Conservation (phyloP, 2,329 filamentous ascomycete genomes). For the Apiospora pterosperma region DNA sequence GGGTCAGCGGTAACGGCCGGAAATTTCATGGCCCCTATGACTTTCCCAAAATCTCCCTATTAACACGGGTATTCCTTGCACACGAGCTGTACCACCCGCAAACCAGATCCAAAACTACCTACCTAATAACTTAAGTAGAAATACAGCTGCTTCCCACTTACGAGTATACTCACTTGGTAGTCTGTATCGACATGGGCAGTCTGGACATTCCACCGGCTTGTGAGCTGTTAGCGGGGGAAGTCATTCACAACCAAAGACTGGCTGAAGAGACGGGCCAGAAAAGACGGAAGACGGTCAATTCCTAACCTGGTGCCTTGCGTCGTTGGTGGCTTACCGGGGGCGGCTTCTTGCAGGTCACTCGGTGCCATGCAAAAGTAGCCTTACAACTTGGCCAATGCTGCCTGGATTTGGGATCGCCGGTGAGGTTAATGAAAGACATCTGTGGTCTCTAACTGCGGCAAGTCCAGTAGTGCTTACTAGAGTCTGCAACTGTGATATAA, state of each 20-base stretch:
- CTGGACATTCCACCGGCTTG: not conserved
- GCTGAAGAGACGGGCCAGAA: not conserved
- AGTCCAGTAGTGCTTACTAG: not conserved
- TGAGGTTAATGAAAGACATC: not conserved
- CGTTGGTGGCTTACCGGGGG: not conserved
- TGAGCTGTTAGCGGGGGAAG: not conserved
- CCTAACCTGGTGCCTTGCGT: not conserved
- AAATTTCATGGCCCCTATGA: constrained; percentile 1
- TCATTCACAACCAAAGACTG: not conserved
- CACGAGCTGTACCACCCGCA: not conserved
- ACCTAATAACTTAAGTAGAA: no score
- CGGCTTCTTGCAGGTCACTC: no score
- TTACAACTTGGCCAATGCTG: not conserved
- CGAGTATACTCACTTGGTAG: not conserved
- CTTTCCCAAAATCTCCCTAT: not conserved
- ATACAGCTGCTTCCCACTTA: no score
- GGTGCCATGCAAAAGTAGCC: not conserved
- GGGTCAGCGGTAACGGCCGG: constrained; percentile 4
- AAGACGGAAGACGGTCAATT: not conserved
- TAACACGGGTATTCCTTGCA: constrained; percentile 2
- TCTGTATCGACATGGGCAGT: not conserved
- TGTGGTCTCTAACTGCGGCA: not conserved
- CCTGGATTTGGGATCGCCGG: not conserved
- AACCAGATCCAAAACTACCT: not conserved
- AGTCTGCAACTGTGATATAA: not conserved